Percentiles rank a stretch among this genome's conserved stretches.
These are phyloP conservation scores for Ogataea pilisensis DNA, from an alignment of 805 yeast genomes.

Conservation along the genomic window DNA sequence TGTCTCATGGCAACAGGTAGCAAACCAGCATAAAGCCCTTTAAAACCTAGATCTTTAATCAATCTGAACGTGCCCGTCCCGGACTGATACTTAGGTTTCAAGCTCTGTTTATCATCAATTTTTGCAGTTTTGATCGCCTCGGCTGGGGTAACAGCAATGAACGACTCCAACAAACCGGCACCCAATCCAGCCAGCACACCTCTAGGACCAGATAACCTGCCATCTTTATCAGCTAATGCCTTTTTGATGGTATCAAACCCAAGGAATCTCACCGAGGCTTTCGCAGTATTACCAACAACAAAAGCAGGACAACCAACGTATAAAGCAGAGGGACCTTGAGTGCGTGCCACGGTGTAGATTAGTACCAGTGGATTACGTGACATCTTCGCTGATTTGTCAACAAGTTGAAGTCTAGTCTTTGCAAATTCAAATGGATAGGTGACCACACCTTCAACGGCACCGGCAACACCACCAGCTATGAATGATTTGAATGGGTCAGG, in stretches of 20 bases:
- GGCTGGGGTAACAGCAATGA: constrained; percentile 93
- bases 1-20: constrained; percentile 93
- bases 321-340: constrained; percentile 74
- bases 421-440: constrained; percentile 98
- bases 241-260: constrained; percentile 88
- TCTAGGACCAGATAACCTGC: constrained; percentile 81
- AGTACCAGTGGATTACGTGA: constrained; percentile 83
- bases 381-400: constrained; percentile 56
- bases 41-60: constrained; percentile 72
- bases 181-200: constrained; percentile 98
- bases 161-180: constrained; percentile 90
- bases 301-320: constrained; percentile 97
- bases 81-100: constrained; percentile 71
- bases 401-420: constrained; percentile 85
- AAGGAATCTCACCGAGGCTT: constrained; percentile 91
- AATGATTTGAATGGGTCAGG: constrained; percentile 78
- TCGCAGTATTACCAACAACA: constrained; percentile 92
- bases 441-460: constrained; percentile 88
- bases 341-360: constrained; percentile 66
- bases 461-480: constrained; percentile 94
- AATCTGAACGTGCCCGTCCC: constrained; percentile 65
- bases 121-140: constrained; percentile 95
- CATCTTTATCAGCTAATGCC: constrained; percentile 72
- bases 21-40: constrained; percentile 83
- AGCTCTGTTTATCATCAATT: constrained; percentile 84